Conservation (phyloP, 768 basidiomycete genomes). For the Trametes meyenii region DNA sequence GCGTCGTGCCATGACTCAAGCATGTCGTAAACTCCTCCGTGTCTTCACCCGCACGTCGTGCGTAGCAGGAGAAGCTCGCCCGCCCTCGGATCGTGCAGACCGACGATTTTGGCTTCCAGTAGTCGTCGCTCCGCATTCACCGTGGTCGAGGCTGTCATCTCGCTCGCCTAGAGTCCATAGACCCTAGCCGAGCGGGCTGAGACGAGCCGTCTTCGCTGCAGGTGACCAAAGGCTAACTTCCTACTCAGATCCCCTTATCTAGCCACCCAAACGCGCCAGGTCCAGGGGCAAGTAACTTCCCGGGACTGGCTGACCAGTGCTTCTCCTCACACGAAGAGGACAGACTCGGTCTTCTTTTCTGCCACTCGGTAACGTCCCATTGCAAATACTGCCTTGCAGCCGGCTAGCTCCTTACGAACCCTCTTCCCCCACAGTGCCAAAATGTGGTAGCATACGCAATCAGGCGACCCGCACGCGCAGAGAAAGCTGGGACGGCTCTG, state of each 20-base stretch:
- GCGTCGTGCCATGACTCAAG: conserved; percentile 11
- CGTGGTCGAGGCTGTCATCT: neutral
- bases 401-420: conserved; percentile 2
- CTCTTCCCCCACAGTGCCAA: neutral
- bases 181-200: neutral
- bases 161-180: neutral
- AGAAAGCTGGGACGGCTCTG: neutral
- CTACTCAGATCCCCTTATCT: conserved; percentile 3
- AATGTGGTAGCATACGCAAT: neutral
- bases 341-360: neutral
- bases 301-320: neutral
- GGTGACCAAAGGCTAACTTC: neutral
- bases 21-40: conserved; percentile 16
- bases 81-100: neutral
- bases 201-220: neutral
- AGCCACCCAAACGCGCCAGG: conserved; percentile 6
- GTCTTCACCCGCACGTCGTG: neutral
- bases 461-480: neutral
- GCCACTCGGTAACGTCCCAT: neutral
- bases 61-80: neutral
- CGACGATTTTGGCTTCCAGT: neutral
- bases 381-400: conserved; percentile 3
- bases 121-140: neutral
- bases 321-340: conserved; percentile 9
- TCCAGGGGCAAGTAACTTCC: conserved; percentile 14